A percentile compares a stretch with the other conserved stretches of the same genome.
Conservation (phyloP, 192 early-diverging fungal genomes). For the Obelidium mucronatum region DNA sequence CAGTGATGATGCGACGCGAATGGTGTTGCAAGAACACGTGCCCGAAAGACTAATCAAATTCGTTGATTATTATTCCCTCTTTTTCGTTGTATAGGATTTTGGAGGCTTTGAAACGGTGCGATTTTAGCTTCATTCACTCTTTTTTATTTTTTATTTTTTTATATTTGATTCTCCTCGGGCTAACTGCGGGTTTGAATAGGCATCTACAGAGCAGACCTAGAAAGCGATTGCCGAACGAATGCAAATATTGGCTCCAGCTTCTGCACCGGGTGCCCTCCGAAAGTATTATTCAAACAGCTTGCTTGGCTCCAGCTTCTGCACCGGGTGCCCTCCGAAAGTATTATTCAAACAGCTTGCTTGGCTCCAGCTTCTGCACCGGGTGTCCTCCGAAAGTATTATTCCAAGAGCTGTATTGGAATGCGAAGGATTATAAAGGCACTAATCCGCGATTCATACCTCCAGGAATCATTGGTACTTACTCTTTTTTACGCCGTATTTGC, state of each 20-base stretch:
- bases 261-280: slow-evolving; percentile 22
- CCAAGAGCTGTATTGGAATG: slow-evolving; percentile 21
- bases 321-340: too few relatives aligned
- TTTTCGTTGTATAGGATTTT: slow-evolving; percentile 29
- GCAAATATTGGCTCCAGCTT: slow-evolving; percentile 24
- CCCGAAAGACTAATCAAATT: slow-evolving; percentile 12
- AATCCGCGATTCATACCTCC: slow-evolving; percentile 32
- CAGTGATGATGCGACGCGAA: not conserved
- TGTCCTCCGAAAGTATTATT: too few relatives aligned
- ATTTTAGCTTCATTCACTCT: not conserved
- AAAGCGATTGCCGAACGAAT: slow-evolving; percentile 23
- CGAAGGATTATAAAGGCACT: slow-evolving; percentile 21
- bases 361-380: too few relatives aligned
- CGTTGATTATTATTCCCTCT: slow-evolving; percentile 27
- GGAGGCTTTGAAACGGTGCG: slow-evolving; percentile 19
- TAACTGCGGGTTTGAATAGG: not conserved
- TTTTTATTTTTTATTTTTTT: too few relatives aligned
- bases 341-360: too few relatives aligned
- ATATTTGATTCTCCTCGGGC: not conserved
- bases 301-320: not conserved
- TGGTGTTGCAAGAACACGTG: not conserved
- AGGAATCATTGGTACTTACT: slow-evolving; percentile 21
- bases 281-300: slow-evolving; percentile 15
- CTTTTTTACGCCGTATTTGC: not conserved
- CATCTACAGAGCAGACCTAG: not conserved